Evolutionary conservation across 2,329 filamentous ascomycete genomes (phyloP), one percentile per base, ranked within the genome.

Genomic region (Botrytis medusae): DNA sequence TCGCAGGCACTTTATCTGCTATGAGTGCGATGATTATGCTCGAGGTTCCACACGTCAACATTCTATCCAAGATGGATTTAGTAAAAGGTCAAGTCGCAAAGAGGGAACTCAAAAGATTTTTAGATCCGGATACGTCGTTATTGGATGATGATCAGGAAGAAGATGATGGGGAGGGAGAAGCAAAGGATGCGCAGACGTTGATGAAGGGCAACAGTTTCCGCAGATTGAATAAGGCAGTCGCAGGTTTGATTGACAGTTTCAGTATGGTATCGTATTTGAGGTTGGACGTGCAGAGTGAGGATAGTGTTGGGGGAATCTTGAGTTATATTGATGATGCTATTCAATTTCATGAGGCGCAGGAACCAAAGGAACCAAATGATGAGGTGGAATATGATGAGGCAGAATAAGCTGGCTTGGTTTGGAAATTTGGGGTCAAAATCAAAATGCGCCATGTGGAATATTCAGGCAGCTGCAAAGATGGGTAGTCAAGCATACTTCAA

Each of bases 11-110:
- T 0, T 86, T 99, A 74, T 96, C 93, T 81, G 96, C 96, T 77
- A 98, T 99, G 96, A 97, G 93, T 80, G 95, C 96, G 76, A 99
- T 99, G 96, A 90, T 99, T 79, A 96, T 98, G 94, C 89, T 99
- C 76, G 96, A 98, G 84, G 90, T 98, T 76, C 96, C 96, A 7
- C 96, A 99, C 81, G 90, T 99, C 81, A 99, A 99, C 82, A 92
- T 99, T 74, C 85, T 99, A 72, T 97, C 92, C 81, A 99, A 99
- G 85, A 98, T 98, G 95, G 96, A 99, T 82, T 88, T 98, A 75
- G 90, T 98, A 77, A 96, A 96, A 82, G 94, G 93, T 57, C 93
- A 96, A 82, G 89, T 98, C 40, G 91, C 91, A 74, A 94, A 94
- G 83, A 92, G 92, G 82, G 94, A 98, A 78, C 82, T 99, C 74